A percentile compares a stretch with the other conserved stretches of the same genome.
Conservation (phyloP, 805 yeast species). For the Jamesozyma hellenica region DNA sequence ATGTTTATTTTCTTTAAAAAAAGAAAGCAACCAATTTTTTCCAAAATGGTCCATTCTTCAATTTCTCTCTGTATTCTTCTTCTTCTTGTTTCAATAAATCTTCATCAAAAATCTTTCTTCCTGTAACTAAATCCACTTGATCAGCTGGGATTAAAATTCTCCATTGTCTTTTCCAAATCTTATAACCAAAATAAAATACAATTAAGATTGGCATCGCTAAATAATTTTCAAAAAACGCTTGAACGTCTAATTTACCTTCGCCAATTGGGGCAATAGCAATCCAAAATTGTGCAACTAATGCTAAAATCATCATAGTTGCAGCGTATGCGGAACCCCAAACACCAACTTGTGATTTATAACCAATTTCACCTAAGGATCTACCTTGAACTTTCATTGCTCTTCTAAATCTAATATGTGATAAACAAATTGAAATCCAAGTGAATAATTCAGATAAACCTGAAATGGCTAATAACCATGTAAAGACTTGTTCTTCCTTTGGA, state of each 20-base stretch:
- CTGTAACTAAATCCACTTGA: constrained; percentile 22
- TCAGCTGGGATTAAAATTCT: constrained; percentile 24
- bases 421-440: constrained; percentile 52
- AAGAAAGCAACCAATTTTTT: constrained; percentile 22
- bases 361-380: constrained; percentile 39
- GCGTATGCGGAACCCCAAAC: constrained; percentile 45
- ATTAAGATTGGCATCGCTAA: constrained; percentile 41
- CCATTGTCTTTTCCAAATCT: constrained; percentile 39
- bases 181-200: constrained; percentile 36
- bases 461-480: constrained; percentile 55
- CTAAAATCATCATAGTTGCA: constrained; percentile 38
- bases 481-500: constrained; percentile 45
- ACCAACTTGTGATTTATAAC: constrained; percentile 44
- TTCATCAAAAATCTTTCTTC: constrained; percentile 28
- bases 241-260: constrained; percentile 30
- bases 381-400: constrained; percentile 48
- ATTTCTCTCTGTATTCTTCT: constrained; percentile 21
- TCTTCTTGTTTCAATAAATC: constrained; percentile 29
- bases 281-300: constrained; percentile 55
- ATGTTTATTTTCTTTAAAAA: too few species aligned
- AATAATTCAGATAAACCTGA: constrained; percentile 53
- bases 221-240: constrained; percentile 36
- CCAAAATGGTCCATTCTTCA: constrained; percentile 21
- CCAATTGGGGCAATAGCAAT: constrained; percentile 51
- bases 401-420: constrained; percentile 51